phyloP scores from a whole-genome alignment of 192 early-diverging fungal genomes.

The Phycomyces nitens region DNA sequence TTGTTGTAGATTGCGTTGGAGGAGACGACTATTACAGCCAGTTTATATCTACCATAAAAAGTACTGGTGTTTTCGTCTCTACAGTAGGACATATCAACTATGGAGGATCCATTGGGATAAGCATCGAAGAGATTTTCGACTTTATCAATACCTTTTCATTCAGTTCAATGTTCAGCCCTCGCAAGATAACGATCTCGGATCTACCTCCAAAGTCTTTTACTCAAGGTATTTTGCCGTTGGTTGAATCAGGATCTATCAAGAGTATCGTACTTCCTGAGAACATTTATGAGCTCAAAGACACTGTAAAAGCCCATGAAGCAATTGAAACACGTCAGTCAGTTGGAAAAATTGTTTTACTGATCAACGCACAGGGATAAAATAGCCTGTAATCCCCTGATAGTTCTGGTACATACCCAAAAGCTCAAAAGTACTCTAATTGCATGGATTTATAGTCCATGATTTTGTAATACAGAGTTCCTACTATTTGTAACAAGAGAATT shows the following conservation, averaged over 20 bases:
- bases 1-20: constrained; percentile 43
- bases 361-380: not conserved
- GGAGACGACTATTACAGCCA: constrained; percentile 17
- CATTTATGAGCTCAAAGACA: constrained; percentile 26
- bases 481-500: too few species aligned
- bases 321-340: constrained; percentile 21
- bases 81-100: constrained; percentile 6
- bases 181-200: not conserved
- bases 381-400: too few species aligned
- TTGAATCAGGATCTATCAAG: not conserved
- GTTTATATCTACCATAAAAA: not conserved
- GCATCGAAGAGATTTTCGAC: not conserved
- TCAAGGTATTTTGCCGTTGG: not conserved
- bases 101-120: not conserved
- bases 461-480: too few species aligned
- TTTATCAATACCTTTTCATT: not conserved
- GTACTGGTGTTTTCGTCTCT: constrained; percentile 2
- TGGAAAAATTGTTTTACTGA: constrained; percentile 32
- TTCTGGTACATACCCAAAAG: too few species aligned
- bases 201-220: not conserved
- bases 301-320: constrained; percentile 18
- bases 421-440: too few species aligned
- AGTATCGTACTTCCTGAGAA: constrained; percentile 7
- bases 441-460: too few species aligned
- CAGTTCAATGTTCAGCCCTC: not conserved